Conservation (phyloP, 1,139 yeast genomes). For the Saccharomycopsis crataegensis region DNA sequence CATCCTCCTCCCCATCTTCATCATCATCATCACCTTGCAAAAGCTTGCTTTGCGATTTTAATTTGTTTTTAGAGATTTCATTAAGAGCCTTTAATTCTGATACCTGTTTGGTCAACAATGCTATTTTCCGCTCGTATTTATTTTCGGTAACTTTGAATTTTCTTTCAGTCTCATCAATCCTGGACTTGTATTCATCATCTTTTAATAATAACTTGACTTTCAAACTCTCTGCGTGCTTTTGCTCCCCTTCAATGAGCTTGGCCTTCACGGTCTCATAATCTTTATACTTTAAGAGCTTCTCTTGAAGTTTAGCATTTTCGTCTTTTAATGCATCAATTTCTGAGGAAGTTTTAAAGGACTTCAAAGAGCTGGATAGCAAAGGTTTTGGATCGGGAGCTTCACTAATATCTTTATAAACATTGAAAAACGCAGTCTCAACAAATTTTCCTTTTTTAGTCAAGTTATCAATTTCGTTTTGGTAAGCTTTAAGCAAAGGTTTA, state of each 20-base stretch:
- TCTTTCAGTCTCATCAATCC: slow-evolving; percentile 54
- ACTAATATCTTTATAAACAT: slow-evolving; percentile 64
- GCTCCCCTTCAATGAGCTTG: slow-evolving; percentile 51
- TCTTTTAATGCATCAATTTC: slow-evolving; percentile 46
- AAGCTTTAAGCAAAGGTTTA: slow-evolving; percentile 64
- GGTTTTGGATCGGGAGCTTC: slow-evolving; percentile 95
- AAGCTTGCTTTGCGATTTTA: slow-evolving; percentile 37
- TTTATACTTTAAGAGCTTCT: slow-evolving; percentile 56
- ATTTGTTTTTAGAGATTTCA: slow-evolving; percentile 19
- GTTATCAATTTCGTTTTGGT: slow-evolving; percentile 82
- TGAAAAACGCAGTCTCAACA: slow-evolving; percentile 67
- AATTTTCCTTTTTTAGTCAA: slow-evolving; percentile 71
- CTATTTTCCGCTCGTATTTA: slow-evolving; percentile 37
- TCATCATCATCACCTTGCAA: slow-evolving; percentile 27
- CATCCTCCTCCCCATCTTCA: slow-evolving; percentile 21
- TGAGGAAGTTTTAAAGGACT: slow-evolving; percentile 52
- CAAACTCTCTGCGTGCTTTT: slow-evolving; percentile 46
- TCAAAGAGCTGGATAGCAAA: slow-evolving; percentile 62
- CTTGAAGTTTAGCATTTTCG: slow-evolving; percentile 51
- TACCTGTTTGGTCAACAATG: slow-evolving; percentile 40
- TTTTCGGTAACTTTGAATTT: slow-evolving; percentile 52
- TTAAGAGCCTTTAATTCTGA: slow-evolving; percentile 34
- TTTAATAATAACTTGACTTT: slow-evolving; percentile 41
- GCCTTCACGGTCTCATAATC: slow-evolving; percentile 74
- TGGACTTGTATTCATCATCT: slow-evolving; percentile 53